Evolutionary conservation across 2,329 filamentous ascomycete genomes (phyloP), one percentile per base, ranked within the genome.

Genomic region (Exophiala oligosperma): DNA sequence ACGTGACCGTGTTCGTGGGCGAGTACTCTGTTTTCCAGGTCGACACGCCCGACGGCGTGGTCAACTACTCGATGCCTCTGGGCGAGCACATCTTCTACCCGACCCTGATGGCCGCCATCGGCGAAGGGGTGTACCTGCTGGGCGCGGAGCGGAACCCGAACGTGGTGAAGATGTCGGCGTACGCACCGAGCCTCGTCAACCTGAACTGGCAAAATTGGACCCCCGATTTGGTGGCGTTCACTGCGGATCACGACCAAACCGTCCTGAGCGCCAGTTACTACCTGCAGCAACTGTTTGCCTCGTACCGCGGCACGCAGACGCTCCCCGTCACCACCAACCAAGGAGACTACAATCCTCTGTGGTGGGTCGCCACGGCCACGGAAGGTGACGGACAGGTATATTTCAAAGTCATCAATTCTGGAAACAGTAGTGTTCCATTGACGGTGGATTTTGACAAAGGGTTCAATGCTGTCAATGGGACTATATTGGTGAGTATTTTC

Each of bases 91-190:
- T 75, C 64, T 69, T 73, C 37, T 83, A 76, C 63, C 81, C 78
- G 1, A 84, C 79, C 75, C 83, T 81, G 84, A 81, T 83, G 50
- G 85, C 84, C 26, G 76, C 81, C 7, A 82, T 89, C 2, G 81
- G 80, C 12, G 86, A 89, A 68, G 85, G 84, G 24, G 77, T 89
- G n/a, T 85, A 81, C 55, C 75, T 88, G 14, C 77, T 89, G 61
- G 83, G 85, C 17, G 82, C 83, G 29, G 86, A 89, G 76, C 78
- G 57, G 63, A 67, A 49, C 61, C 66, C 49, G 21, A 57, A 60
- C 17, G 56, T 60, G 23, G 56, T 64, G 21, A 57, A 50, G 11
- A 47, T 57, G 40, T 50, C 24, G 3, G 35, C 50, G 44, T 62
- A 66, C 40, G 64, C 64, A 5, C 64, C 63, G 1, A 61, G 46